Conservation (phyloP, 179 eudicot species). For the Beta corolliflora region DNA sequence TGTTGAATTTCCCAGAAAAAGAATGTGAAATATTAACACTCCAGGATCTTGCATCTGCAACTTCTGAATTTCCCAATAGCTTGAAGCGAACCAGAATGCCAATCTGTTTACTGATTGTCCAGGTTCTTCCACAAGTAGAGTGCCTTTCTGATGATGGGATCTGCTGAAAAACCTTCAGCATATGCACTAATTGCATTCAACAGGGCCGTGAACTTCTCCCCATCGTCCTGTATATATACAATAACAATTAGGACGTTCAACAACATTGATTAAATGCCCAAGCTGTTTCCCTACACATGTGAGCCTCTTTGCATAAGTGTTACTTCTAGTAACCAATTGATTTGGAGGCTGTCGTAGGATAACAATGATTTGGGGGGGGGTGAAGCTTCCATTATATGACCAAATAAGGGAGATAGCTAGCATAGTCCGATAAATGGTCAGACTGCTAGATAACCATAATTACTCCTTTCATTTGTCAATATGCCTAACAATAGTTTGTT, state of each 20-base stretch:
- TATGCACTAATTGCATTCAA: constrained; percentile 91
- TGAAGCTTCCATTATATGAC: no score
- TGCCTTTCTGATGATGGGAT: constrained; percentile 73
- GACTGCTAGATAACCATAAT: no score
- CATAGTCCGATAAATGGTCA: no score
- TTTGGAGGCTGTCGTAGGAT: no score
- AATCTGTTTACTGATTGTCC: constrained; percentile 30
- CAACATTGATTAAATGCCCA: not conserved
- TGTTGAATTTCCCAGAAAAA: not conserved
- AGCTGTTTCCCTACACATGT: not conserved
- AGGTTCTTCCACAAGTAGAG: constrained; percentile 85
- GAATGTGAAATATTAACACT: not conserved
- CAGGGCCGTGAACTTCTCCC: constrained; percentile 84
- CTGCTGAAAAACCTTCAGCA: constrained; percentile 96
- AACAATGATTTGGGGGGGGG: no score
- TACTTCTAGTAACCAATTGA: no score
- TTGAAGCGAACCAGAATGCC: not conserved
- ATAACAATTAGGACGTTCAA: constrained; percentile 1
- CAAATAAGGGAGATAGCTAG: no score
- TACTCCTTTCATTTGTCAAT: no score
- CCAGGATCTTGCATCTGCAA: not conserved
- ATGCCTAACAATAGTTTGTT: no score
- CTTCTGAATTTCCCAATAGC: not conserved
- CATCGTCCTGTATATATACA: constrained; percentile 64
- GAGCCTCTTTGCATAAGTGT: no score